Evolutionary conservation across 169 alveolate genomes (phyloP).

Genomic region (Eimeria praecox): DNA sequence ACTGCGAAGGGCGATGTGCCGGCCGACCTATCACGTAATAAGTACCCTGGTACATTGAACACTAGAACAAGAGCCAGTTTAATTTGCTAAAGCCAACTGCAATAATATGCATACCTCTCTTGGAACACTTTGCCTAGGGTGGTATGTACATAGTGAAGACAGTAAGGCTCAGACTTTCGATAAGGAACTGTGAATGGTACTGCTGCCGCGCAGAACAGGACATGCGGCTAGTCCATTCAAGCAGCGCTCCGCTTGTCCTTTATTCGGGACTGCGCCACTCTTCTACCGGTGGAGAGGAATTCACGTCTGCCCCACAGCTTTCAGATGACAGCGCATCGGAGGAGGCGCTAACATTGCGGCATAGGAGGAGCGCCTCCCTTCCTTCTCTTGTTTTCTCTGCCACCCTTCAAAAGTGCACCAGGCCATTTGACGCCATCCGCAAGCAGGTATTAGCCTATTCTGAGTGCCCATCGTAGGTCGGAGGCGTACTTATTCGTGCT

Average conservation of each 20-base stretch:
- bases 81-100: background rate
- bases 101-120: background rate
- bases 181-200: background rate
- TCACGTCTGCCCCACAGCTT: conserved; percentile 4
- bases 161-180: background rate
- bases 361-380: conserved; percentile 42
- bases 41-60: conserved; percentile 3
- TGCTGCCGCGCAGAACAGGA: conserved; percentile 35
- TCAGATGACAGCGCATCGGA: background rate
- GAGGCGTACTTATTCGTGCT: background rate
- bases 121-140: background rate
- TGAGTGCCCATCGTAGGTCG: background rate
- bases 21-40: background rate
- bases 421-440: conserved; percentile 73
- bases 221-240: conserved; percentile 14
- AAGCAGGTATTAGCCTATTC: conserved; percentile 32
- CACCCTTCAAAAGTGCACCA: conserved; percentile 74
- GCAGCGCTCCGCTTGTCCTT: conserved; percentile 56
- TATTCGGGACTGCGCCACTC: conserved; percentile 29
- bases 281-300: conserved; percentile 25
- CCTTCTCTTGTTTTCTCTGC: conserved; percentile 82
- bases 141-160: background rate
- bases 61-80: background rate
- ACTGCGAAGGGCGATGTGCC: background rate
- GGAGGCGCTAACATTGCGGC: background rate